Base-by-base conservation (phyloP, 2,329 filamentous ascomycete genomes). In the Penicillium sp. region DNA sequence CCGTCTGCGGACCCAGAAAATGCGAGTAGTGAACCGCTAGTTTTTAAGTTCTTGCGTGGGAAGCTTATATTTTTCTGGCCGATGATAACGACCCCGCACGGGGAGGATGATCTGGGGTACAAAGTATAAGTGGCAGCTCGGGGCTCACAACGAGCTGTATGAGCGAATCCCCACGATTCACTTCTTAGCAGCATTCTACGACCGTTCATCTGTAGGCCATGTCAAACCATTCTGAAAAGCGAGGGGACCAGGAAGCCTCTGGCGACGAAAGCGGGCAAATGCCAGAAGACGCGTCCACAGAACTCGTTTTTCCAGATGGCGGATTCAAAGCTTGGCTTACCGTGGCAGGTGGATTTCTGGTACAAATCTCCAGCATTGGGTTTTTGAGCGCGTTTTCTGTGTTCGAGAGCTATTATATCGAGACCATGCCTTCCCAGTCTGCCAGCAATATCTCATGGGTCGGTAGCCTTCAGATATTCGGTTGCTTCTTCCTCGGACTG, bases 401-500 rank as follows among this genome's bases (percentile, higher is more conserved):
- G 2, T 61, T 61, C 52, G 28, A 55, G 37, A 55, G 52, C 40
- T 55, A 55, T 28, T 55, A 55, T n/a, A n/a, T 1, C 40, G 14
- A 16, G 16, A 25, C 37, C 6, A 35, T 55, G n/a, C 52, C 52
- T 46, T 22, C 25, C n/a, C 37, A 37, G 40, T 46, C 38, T 28
- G 38, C 40, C n/a, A 33, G 25, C 22, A 26, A 55, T 22, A 55
- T 55, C 22, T 30, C 52, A 22, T 55, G 52, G 52, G 46, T 55
- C 3, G 52, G 52, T 10, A 62, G 59, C 33, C 14, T 62, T 7
- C 62, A 64, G 42, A 19, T 54, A 13, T 64, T 43, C 28, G 62
- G 62, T 28, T 64, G 62, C 45, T 62, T 53, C 35, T 62, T 64
- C 28, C 46, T 64, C 4, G 62, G 40, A 19, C 6, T 43, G 40